Evolutionary conservation across 179 eudicot species (phyloP), one percentile per base, ranked within the genome.

Genomic region (Pouteria campechiana): DNA sequence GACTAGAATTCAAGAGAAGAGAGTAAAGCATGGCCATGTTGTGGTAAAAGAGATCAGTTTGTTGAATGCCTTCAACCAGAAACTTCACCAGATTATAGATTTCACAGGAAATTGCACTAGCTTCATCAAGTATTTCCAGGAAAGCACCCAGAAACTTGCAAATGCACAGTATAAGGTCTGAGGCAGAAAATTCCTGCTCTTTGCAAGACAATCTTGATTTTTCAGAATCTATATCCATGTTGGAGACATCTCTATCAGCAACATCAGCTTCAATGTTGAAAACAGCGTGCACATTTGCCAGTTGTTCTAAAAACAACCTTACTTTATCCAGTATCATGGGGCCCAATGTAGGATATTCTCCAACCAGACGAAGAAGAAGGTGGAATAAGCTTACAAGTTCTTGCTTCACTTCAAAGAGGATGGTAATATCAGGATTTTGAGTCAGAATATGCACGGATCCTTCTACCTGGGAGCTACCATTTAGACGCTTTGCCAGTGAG

Each of bases 331-430:
- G 56, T 57, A 75, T 52, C 34, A 68, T 38, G 31, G 37, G 50
- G 62, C 60, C 52, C 37, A 79, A 55, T 37, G 61, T 54, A 33
- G 78, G 54, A 57, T 63, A 45, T 36, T 59, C 52, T 25, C 67
- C 51, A 52, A 62, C 66, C 48, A 86, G 41, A 43, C 44, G 20
- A 47, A 69, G 48, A 30, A 78, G 65, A 39, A 64, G 57, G 20
- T 43, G 51, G 31, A 90, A 61, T 64, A 79, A 58, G 57, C 60
- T 62, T 58, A 50, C 44, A 23, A 65, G 44, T 37, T 74, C 74
- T 38, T 41, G 57, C 72, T 63, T 75, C 25, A 60, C 52, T 49
- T 64, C 73, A 17, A 46, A 34, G 35, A n/a, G n/a, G n/a, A n/a
- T n/a, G n/a, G n/a, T n/a, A n/a, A n/a, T n/a, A n/a, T 69, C 57